Evolutionary conservation across 2,329 filamentous ascomycete species (phyloP), one percentile per base, ranked within the genome.

Genomic region (Neoscytalidium dimidiatum): DNA sequence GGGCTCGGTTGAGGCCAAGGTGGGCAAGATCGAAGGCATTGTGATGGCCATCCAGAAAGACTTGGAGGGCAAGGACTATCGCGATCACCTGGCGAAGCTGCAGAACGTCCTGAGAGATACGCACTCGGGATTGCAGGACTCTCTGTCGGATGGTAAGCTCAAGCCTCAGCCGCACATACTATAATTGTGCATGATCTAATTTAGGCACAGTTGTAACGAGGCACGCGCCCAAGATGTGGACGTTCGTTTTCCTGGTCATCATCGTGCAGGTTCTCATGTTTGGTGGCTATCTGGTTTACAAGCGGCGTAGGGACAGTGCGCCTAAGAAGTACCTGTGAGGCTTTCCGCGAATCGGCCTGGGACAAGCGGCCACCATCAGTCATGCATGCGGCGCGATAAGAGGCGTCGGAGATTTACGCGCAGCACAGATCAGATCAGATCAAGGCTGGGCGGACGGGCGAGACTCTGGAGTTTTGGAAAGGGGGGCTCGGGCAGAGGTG

Each of bases 311-410:
- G 79, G 84, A 86, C 43, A 88, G 84, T 68, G 87, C 88, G 77
- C 92, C 92, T n/a, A 97, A 97, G 85, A 97, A 97, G 81, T 97
- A 93, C 78, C 80, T 97, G 75, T 97, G 28, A 57, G 56, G 52
- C 52, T 41, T 19, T 33, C 6, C 19, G 21, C 11, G 52, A 38
- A 26, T 33, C 43, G 52, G 51, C 52, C 29, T 41, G 35, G 52
- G 31, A 35, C 13, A 17, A 23, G n/a, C 56, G 56, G 23, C 53
- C 33, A 23, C 53, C 43, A 19, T 57, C 53, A 23, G 19, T 56
- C 28, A 21, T 58, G 56, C 26, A 33, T 60, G 56, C 26, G 41
- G 53, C 53, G 52, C 21, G 43, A 38, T 5, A 17, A 26, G 28
- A 14, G 19, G 17, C 11, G 41, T 11, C 56, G 56, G 41, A 21